Evolutionary conservation across 106 monocot species (phyloP), one percentile per base, ranked within the genome.

Genomic region (Posidonia australis): DNA sequence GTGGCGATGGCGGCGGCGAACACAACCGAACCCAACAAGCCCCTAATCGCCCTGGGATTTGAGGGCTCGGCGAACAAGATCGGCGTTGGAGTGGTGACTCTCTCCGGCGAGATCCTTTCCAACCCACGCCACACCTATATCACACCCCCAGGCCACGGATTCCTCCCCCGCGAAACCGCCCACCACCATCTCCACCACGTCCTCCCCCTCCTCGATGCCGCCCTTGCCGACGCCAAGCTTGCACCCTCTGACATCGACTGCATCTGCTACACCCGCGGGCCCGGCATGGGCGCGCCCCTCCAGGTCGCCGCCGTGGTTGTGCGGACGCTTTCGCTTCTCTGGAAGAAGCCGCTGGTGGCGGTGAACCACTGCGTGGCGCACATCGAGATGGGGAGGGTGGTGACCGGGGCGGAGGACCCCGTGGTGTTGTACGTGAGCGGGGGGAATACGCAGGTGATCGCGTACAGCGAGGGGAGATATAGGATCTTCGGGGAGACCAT

Each of bases 61-160:
- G 98, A 98, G 76, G 77, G 87, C 12, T 98, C 98, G 10, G 98
- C 98, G 20, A 98, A 98, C 91, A 98, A 98, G 79, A 91, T 98
- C 68, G 91, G 91, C 12, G 73, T 91, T 0, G 91, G 91, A 2
- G 62, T 98, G 44, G 84, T 81, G 13, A 69, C 80, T 58, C 77
- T 91, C 43, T 72, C 76, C 63, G 91, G 98, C 36, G 16, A 29
- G 25, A 91, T 91, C 71, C 87, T 91, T 13, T 76, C 91, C 59
- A 98, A 98, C 78, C 90, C 90, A 0, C 90, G 98, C 20, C 85
- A 81, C 84, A 98, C 98, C 69, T 98, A 81, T 87, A 79, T 98
- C 60, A 98, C 91, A 1, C 90, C 98, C 5, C 91, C 98, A 13
- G 98, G 90, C 49, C 98, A 98, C 27, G 98, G 98, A 61, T 91